Conservation (phyloP, 2,329 filamentous ascomycete species). For the Dendryphion nanum region DNA sequence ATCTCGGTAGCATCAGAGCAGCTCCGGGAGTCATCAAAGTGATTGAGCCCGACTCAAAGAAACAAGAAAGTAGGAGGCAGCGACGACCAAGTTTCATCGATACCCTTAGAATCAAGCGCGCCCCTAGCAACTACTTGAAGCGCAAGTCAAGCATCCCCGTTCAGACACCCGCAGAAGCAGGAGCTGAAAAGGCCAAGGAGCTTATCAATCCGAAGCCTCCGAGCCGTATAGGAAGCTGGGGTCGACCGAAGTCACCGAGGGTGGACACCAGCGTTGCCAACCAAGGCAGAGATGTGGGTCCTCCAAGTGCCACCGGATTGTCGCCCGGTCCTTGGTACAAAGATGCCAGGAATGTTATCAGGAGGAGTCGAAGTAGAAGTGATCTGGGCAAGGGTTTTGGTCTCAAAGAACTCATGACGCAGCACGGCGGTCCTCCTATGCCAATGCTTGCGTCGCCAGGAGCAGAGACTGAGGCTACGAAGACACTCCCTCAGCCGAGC, state of each 20-base stretch:
- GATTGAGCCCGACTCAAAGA: conserved; percentile 51
- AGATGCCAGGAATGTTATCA: conserved; percentile 44
- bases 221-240: conserved; percentile 43
- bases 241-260: conserved; percentile 40
- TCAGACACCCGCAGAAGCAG: conserved; percentile 22
- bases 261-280: conserved; percentile 38
- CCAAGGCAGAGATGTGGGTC: conserved; percentile 56
- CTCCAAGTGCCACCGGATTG: conserved; percentile 44
- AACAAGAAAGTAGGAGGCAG: conserved; percentile 38
- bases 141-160: conserved; percentile 45
- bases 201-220: conserved; percentile 29
- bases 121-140: conserved; percentile 47
- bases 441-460: conserved; percentile 52
- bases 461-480: conserved; percentile 36
- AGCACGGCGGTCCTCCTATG: conserved; percentile 59
- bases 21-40: conserved; percentile 61
- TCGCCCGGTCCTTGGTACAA: conserved; percentile 35
- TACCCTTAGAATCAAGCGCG: conserved; percentile 41
- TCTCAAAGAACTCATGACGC: conserved; percentile 55
- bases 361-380: conserved; percentile 56
- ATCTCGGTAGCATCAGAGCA: conserved; percentile 59
- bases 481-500: conserved; percentile 31
- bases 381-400: conserved; percentile 52
- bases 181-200: conserved; percentile 29
- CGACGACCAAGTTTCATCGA: conserved; percentile 57